Base-by-base conservation (phyloP, 768 basidiomycete species). In the Boletus tomentosulus region DNA sequence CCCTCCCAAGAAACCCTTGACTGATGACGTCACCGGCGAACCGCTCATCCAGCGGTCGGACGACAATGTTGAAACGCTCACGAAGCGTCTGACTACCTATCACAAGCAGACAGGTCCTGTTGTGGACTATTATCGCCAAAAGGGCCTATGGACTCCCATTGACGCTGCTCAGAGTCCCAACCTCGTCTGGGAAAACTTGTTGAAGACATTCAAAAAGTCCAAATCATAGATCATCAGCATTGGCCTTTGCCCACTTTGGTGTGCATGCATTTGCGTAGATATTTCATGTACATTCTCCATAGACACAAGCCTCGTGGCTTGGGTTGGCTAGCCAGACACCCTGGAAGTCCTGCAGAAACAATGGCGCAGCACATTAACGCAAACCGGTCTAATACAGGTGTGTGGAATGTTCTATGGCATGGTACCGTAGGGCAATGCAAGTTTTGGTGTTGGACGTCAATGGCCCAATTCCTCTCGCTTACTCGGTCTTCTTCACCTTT, bases 11-110 rank as follows among this genome's bases (percentile, higher is more conserved):
- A 98, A 97, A 74, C 64, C 85, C n/a, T 88, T 92, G 79, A 79
- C 79, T 19, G 97, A 99, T 73, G 97, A 99, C 71, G 77, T 89
- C 34, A 90, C 94, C 4, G 97, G 97, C 54, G 96, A 99, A 73
- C 91, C 93, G 35, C 83, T 99, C 60, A 87, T 96, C 65, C 96
- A 98, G 71, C 89, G 97, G 58, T 93, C 94, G 9, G 97, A 99
- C 71, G 97, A 99, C 76, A 99, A 98, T 60, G 91, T 93, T 57
- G 92, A 97, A 71, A 92, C 95, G 12, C 80, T 99, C 50, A 82
- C 85, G 62, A 97, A 94, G 74, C 89, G 97, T 39, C 79, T 99
- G 53, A 62, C 71, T 3, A 83, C 90, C n/a, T 98, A 87, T 79
- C 97, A 99, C 77, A 71, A 79, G 33, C 94, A 97, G 74, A 99